phyloP scores from a whole-genome alignment of 176 grass and related monocot genomes.

The Carex pumila region DNA sequence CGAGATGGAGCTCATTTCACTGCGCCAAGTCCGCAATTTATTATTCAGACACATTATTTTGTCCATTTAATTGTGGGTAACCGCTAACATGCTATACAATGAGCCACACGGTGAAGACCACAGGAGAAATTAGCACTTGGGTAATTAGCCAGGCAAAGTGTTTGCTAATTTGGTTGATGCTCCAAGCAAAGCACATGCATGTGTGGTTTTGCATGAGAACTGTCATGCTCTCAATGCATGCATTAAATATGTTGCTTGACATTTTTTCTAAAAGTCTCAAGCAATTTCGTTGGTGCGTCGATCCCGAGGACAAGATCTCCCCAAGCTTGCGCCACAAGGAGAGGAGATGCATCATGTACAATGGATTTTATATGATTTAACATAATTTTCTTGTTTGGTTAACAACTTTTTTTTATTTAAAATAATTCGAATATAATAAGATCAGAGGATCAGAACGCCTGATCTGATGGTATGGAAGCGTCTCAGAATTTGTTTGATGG shows the following conservation, averaged over 20 bases:
- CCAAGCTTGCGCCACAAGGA: constrained; percentile 22
- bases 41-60: background rate
- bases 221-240: constrained; percentile 7
- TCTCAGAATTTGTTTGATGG: background rate
- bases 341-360: background rate
- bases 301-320: background rate
- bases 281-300: background rate
- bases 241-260: constrained; percentile 10
- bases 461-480: background rate
- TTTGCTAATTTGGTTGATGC: background rate
- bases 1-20: too few relatives aligned
- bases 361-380: background rate
- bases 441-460: background rate
- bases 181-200: background rate
- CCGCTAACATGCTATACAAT: background rate
- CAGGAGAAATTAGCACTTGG: background rate
- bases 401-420: background rate
- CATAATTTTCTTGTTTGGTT: background rate
- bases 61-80: background rate
- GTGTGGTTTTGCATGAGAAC: constrained; percentile 1
- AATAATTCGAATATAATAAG: background rate
- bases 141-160: background rate
- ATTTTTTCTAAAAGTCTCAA: background rate
- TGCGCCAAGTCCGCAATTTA: too few relatives aligned
- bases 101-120: background rate